A percentile compares a stretch with the other conserved stretches of the same genome.
Conservation (phyloP, 192 early-diverging fungal species). For the Spizellomyces punctatus region DNA sequence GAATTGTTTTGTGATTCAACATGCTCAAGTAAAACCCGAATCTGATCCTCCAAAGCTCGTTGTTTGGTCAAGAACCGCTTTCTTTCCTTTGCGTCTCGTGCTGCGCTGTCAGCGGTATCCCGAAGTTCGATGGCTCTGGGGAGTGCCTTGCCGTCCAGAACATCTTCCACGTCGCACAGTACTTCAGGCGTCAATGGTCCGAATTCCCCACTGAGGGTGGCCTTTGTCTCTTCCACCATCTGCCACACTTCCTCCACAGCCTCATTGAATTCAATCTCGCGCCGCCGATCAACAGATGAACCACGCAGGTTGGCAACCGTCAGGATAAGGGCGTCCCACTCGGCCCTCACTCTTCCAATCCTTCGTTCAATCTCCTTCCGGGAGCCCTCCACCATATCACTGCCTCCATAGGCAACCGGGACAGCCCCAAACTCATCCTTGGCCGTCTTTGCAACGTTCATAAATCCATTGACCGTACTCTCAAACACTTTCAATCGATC, state of each 20-base stretch:
- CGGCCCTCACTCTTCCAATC: not conserved
- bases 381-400: not conserved
- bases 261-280: slow-evolving; percentile 23
- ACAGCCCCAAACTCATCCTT: not conserved
- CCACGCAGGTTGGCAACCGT: slow-evolving; percentile 21
- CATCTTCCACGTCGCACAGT: slow-evolving; percentile 12
- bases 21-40: slow-evolving; percentile 3
- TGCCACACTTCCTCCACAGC: slow-evolving; percentile 19
- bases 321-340: slow-evolving; percentile 13
- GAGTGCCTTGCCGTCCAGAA: slow-evolving; percentile 14
- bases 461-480: slow-evolving; percentile 15
- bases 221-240: slow-evolving; percentile 8
- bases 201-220: not conserved
- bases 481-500: slow-evolving; percentile 19
- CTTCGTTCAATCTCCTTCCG: not conserved
- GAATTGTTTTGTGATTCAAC: not conserved
- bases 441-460: slow-evolving; percentile 13
- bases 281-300: slow-evolving; percentile 17
- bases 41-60: slow-evolving; percentile 4
- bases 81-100: slow-evolving; percentile 5
- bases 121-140: not conserved
- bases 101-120: not conserved
- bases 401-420: not conserved
- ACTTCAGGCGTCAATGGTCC: not conserved
- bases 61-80: slow-evolving; percentile 24